Conservation (phyloP, 805 yeast genomes). For the Nakazawaea pomicola region DNA sequence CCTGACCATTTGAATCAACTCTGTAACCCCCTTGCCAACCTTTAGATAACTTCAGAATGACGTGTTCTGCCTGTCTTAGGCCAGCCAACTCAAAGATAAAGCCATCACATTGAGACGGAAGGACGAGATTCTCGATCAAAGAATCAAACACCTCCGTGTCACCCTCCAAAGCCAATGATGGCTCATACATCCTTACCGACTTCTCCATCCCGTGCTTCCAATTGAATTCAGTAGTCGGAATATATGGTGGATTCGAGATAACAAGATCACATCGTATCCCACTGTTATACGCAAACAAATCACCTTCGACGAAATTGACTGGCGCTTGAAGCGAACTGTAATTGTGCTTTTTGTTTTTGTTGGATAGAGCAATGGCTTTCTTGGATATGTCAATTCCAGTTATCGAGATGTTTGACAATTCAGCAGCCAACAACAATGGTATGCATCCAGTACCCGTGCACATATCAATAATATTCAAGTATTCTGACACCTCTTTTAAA, state of each 20-base stretch:
- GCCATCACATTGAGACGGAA: conserved; percentile 38
- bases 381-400: conserved; percentile 54
- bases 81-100: conserved; percentile 80
- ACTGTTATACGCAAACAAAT: conserved; percentile 16
- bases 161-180: conserved; percentile 74
- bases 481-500: conserved; percentile 27
- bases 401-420: conserved; percentile 16
- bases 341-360: conserved; percentile 31
- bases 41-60: conserved; percentile 20
- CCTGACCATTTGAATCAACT: conserved; percentile 44
- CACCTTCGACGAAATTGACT: conserved; percentile 19
- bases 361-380: conserved; percentile 47
- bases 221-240: conserved; percentile 42
- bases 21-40: conserved; percentile 48
- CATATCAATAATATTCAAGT: conserved; percentile 49
- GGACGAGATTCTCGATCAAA: conserved; percentile 41
- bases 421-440: conserved; percentile 44
- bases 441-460: conserved; percentile 93
- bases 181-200: conserved; percentile 74
- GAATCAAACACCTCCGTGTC: conserved; percentile 64
- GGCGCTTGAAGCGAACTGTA: conserved; percentile 2
- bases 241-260: conserved; percentile 91
- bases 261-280: conserved; percentile 40
- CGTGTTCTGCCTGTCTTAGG: conserved; percentile 44
- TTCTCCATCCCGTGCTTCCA: conserved; percentile 40